Percentiles rank a stretch among this genome's conserved stretches.
Conservation (phyloP, 2,329 filamentous ascomycete species). For the Xylariaceae sp. region DNA sequence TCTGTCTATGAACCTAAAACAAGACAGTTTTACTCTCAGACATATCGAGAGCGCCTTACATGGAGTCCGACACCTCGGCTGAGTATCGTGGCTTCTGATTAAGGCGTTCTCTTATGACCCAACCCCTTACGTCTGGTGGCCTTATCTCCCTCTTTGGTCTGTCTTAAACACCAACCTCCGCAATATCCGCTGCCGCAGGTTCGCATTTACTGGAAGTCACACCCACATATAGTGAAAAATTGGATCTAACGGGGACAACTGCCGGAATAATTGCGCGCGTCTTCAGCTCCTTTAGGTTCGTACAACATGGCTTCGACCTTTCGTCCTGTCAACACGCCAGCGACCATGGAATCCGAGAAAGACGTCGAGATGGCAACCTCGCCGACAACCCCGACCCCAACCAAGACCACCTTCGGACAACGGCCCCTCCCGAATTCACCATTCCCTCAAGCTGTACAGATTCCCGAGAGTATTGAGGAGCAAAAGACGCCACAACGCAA, state of each 20-base stretch:
- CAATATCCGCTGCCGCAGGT: slow-evolving; percentile 6
- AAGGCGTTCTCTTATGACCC: slow-evolving; percentile 10
- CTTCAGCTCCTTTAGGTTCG: background rate
- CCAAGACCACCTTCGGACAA: slow-evolving; percentile 54
- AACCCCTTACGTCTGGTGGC: slow-evolving; percentile 6
- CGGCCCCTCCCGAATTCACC: slow-evolving; percentile 51
- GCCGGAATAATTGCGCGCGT: too few species aligned
- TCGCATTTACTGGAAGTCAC: background rate
- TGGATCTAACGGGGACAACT: too few species aligned
- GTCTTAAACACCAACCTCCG: slow-evolving; percentile 17
- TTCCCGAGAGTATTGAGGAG: slow-evolving; percentile 43
- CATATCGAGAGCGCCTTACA: slow-evolving; percentile 10
- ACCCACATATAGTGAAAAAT: background rate
- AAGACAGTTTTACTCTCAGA: slow-evolving; percentile 3
- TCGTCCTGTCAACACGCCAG: slow-evolving; percentile 44
- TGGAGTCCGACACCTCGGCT: slow-evolving; percentile 22
- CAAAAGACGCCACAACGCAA: slow-evolving; percentile 45
- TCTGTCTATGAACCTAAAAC: slow-evolving; percentile 1
- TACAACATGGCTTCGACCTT: slow-evolving; percentile 45
- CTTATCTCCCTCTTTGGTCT: slow-evolving; percentile 12
- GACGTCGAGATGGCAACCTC: slow-evolving; percentile 26
- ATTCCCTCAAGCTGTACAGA: slow-evolving; percentile 48
- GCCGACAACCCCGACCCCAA: slow-evolving; percentile 53
- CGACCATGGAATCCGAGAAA: slow-evolving; percentile 27
- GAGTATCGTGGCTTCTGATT: slow-evolving; percentile 21